Percentiles rank a stretch among this genome's conserved stretches.
Conservation (phyloP, 1,284 basidiomycete species). For the Trichosporon sp. region DNA sequence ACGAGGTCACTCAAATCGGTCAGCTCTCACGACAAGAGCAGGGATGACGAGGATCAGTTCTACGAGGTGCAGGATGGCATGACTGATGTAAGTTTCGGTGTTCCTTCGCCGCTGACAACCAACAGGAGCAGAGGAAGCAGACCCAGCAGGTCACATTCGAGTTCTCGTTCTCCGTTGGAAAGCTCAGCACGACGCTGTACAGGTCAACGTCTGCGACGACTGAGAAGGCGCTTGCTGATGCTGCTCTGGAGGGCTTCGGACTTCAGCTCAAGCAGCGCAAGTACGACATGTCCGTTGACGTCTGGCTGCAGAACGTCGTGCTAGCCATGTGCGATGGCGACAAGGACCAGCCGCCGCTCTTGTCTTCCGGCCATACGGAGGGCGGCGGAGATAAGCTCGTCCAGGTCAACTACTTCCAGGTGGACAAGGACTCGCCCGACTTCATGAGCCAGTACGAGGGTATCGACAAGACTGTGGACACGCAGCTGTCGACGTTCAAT, state of each 20-base stretch:
- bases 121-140: constrained; percentile 43
- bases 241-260: constrained; percentile 74
- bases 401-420: constrained; percentile 73
- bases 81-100: constrained; percentile 53
- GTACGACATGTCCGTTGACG: constrained; percentile 80
- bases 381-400: constrained; percentile 62
- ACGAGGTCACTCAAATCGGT: constrained; percentile 23
- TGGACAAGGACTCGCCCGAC: constrained; percentile 80
- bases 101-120: not conserved
- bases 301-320: constrained; percentile 65
- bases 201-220: constrained; percentile 50
- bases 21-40: constrained; percentile 45
- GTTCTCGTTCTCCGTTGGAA: constrained; percentile 82
- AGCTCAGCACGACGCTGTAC: constrained; percentile 75
- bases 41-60: constrained; percentile 54
- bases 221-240: constrained; percentile 60
- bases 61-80: constrained; percentile 68
- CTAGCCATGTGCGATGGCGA: constrained; percentile 56
- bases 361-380: constrained; percentile 61
- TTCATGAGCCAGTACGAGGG: constrained; percentile 77
- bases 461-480: constrained; percentile 81
- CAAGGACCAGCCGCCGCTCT: constrained; percentile 59
- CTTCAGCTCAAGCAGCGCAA: constrained; percentile 69
- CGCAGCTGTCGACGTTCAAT: constrained; percentile 87
- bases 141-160: constrained; percentile 81